Conservation (phyloP, 768 basidiomycete species). For the Tulasnella calospora region DNA sequence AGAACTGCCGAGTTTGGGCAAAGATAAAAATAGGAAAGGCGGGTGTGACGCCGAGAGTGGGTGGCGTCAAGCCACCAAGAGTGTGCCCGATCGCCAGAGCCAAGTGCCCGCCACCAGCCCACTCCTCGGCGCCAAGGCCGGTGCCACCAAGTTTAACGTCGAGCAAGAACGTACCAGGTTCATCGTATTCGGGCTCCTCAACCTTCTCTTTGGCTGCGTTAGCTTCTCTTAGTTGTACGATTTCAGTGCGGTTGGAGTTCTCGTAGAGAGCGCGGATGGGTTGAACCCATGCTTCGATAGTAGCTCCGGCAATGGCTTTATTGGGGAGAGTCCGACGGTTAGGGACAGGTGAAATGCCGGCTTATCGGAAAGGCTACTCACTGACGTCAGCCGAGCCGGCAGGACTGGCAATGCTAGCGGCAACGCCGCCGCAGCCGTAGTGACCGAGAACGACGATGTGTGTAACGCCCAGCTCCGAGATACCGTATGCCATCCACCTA, state of each 20-base stretch:
- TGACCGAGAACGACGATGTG: conserved; percentile 27
- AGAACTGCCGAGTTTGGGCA: background rate
- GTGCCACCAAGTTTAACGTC: background rate
- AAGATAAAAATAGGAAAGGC: background rate
- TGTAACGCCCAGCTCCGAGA: conserved; percentile 22
- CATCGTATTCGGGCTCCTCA: conserved; percentile 21
- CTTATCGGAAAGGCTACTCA: background rate
- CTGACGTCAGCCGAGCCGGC: background rate
- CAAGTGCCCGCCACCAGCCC: background rate
- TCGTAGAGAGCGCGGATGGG: conserved; percentile 22
- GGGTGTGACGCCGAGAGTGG: too few relatives aligned
- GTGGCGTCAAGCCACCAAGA: too few relatives aligned
- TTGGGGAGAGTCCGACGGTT: background rate
- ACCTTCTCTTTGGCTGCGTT: conserved; percentile 18
- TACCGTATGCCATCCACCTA: conserved; percentile 12
- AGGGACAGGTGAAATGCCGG: background rate
- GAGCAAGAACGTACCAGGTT: conserved; percentile 11
- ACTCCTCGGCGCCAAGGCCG: background rate
- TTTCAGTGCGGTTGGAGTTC: conserved; percentile 24
- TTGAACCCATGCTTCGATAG: conserved; percentile 23
- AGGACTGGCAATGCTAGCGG: conserved; percentile 24
- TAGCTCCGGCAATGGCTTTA: background rate
- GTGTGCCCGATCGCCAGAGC: too few relatives aligned
- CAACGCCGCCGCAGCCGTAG: conserved; percentile 27
- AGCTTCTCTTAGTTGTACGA: conserved; percentile 21